These are phyloP conservation scores for Trametes gibbosa DNA, from an alignment of 768 basidiomycete species.

Conservation along the genomic window DNA sequence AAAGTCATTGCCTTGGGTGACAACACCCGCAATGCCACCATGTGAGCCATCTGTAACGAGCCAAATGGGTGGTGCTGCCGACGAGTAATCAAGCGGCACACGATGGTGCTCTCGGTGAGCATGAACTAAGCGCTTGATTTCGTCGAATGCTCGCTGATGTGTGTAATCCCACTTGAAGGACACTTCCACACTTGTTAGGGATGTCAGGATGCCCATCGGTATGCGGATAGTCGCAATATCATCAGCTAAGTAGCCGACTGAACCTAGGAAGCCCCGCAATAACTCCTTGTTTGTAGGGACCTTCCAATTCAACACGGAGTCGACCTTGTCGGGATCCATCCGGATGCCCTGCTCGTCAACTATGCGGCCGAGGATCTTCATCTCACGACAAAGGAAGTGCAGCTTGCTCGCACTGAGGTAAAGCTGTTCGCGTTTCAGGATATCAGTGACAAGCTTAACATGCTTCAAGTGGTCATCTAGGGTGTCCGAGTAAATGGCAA, in stretches of 20 bases:
- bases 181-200: slow-evolving; percentile 14
- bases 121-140: slow-evolving; percentile 20
- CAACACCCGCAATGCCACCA: slow-evolving; percentile 19
- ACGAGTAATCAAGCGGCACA: slow-evolving; percentile 25
- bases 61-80: slow-evolving; percentile 21
- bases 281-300: slow-evolving; percentile 31
- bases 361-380: slow-evolving; percentile 26
- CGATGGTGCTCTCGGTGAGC: slow-evolving; percentile 20
- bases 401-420: slow-evolving; percentile 25
- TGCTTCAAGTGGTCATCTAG: slow-evolving; percentile 27
- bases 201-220: slow-evolving; percentile 36
- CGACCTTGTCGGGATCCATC: slow-evolving; percentile 46
- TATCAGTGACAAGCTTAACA: slow-evolving; percentile 21
- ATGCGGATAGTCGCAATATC: slow-evolving; percentile 33
- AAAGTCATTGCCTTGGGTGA: slow-evolving; percentile 25
- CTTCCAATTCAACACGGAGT: slow-evolving; percentile 33
- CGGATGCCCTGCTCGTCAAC: slow-evolving; percentile 38
- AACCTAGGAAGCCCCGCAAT: slow-evolving; percentile 34
- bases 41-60: slow-evolving; percentile 26
- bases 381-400: slow-evolving; percentile 19
- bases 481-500: slow-evolving; percentile 32
- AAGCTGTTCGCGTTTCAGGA: slow-evolving; percentile 14
- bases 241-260: slow-evolving; percentile 34
- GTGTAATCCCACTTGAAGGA: slow-evolving; percentile 30
- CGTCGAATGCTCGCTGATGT: slow-evolving; percentile 33